Evolutionary conservation across 1,284 basidiomycete genomes (phyloP).

Genomic region (Tylopilus sp.): DNA sequence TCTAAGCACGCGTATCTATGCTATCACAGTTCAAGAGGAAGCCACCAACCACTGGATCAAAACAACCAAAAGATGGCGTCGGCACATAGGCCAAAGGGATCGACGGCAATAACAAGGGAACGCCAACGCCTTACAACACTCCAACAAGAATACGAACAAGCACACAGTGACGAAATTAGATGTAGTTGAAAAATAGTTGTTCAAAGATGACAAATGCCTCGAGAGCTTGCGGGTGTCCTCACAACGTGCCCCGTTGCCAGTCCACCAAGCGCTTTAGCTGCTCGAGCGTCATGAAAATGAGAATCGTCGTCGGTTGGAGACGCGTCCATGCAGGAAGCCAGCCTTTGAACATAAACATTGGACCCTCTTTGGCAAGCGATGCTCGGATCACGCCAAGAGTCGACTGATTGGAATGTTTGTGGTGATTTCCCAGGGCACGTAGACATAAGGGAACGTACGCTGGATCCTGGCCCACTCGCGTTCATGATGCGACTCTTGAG

Average conservation of each 20-base stretch:
- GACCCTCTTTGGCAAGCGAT: constrained; percentile 75
- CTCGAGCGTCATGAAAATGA: constrained; percentile 79
- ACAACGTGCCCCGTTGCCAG: constrained; percentile 24
- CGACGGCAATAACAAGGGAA: no score
- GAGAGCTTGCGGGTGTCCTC: background rate
- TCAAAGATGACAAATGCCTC: background rate
- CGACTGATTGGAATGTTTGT: constrained; percentile 41
- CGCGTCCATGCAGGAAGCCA: constrained; percentile 85
- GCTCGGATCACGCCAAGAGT: constrained; percentile 67
- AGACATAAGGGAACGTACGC: constrained; percentile 40
- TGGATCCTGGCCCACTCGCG: constrained; percentile 75
- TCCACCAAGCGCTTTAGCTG: constrained; percentile 25
- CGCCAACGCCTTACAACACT: background rate
- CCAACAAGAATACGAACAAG: constrained; percentile 1
- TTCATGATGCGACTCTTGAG: constrained; percentile 92
- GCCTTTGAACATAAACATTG: constrained; percentile 92
- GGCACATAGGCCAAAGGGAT: background rate
- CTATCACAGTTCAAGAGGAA: constrained; percentile 6
- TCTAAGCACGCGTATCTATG: constrained; percentile 2
- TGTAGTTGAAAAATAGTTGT: background rate
- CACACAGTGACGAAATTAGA: background rate
- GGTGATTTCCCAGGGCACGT: background rate
- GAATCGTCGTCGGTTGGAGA: constrained; percentile 80
- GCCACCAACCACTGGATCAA: background rate
- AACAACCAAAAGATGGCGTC: background rate